phyloP scores from a whole-genome alignment of 352 stramenopile species.

The Globisporangium emineosum region DNA sequence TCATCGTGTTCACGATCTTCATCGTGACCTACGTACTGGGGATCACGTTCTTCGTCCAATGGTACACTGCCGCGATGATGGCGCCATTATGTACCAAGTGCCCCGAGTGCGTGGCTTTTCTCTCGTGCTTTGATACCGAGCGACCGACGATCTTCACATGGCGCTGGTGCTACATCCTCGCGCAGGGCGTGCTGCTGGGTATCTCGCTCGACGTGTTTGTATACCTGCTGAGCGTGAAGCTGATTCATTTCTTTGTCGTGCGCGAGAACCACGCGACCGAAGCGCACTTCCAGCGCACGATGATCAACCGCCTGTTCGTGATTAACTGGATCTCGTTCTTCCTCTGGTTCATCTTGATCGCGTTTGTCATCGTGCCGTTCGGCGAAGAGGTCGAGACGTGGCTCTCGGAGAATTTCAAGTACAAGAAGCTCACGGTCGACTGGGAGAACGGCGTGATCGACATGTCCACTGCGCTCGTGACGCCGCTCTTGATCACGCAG shows the following conservation, averaged over 20 bases:
- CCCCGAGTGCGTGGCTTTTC: slow-evolving; percentile 61
- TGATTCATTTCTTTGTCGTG: slow-evolving; percentile 79
- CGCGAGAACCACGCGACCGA: slow-evolving; percentile 83
- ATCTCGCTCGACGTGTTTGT: slow-evolving; percentile 84
- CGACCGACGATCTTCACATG: slow-evolving; percentile 65
- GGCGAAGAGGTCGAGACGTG: slow-evolving; percentile 76
- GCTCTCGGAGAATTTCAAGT: slow-evolving; percentile 74
- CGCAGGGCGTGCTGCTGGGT: slow-evolving; percentile 77
- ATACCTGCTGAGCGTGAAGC: slow-evolving; percentile 80
- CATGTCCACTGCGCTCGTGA: slow-evolving; percentile 86
- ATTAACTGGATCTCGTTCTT: slow-evolving; percentile 92
- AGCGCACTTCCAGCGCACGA: slow-evolving; percentile 77
- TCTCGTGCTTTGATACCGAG: slow-evolving; percentile 82
- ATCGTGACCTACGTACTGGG: slow-evolving; percentile 75
- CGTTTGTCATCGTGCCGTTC: slow-evolving; percentile 86
- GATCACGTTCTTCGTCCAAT: slow-evolving; percentile 86
- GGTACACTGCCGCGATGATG: slow-evolving; percentile 87
- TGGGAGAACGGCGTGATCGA: slow-evolving; percentile 86
- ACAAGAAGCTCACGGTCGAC: slow-evolving; percentile 76
- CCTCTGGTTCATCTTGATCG: slow-evolving; percentile 87
- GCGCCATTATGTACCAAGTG: slow-evolving; percentile 77
- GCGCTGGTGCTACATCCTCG: slow-evolving; percentile 83
- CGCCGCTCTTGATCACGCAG: slow-evolving; percentile 80
- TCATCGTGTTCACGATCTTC: slow-evolving; percentile 77
- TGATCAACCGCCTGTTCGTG: slow-evolving; percentile 82